phyloP scores from a whole-genome alignment of 2,329 filamentous ascomycete genomes.

The Epichloe baconii region DNA sequence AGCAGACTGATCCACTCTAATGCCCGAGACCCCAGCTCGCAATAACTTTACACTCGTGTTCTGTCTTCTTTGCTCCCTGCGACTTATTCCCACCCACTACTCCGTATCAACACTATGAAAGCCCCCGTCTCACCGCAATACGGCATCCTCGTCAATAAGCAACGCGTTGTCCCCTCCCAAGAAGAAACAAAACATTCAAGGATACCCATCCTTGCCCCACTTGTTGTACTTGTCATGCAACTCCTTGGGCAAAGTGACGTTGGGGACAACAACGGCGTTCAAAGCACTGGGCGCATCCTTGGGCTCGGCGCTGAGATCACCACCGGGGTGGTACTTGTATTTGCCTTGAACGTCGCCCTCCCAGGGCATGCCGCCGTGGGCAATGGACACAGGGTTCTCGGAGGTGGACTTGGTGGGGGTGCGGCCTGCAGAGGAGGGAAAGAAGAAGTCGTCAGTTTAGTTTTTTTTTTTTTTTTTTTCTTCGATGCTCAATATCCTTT shows the following conservation, averaged over 20 bases:
- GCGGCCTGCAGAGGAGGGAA: constrained; percentile 40
- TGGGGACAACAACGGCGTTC: constrained; percentile 87
- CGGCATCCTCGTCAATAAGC: not conserved
- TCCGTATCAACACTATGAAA: too few relatives aligned
- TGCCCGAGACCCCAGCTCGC: not conserved
- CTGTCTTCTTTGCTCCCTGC: not conserved
- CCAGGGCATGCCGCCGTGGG: constrained; percentile 79
- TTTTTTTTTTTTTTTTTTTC: too few relatives aligned
- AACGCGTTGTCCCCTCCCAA: not conserved
- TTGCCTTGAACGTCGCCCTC: constrained; percentile 56
- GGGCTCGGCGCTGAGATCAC: constrained; percentile 60
- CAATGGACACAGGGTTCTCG: constrained; percentile 63
- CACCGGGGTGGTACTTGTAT: constrained; percentile 73
- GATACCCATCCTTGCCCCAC: constrained; percentile 94
- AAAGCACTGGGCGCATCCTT: constrained; percentile 89
- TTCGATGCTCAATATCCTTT: too few relatives aligned
- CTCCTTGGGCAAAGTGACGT: constrained; percentile 83
- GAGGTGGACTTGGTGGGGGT: constrained; percentile 79
- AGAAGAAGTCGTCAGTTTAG: too few relatives aligned
- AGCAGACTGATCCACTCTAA: not conserved
- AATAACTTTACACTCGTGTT: not conserved
- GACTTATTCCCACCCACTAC: not conserved
- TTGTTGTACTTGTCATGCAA: constrained; percentile 99
- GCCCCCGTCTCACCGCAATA: too few relatives aligned
- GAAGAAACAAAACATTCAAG: constrained; percentile 23